Evolutionary conservation across 768 basidiomycete species (phyloP), one percentile per base, ranked within the genome.

Genomic region (Mycena vitilis): DNA sequence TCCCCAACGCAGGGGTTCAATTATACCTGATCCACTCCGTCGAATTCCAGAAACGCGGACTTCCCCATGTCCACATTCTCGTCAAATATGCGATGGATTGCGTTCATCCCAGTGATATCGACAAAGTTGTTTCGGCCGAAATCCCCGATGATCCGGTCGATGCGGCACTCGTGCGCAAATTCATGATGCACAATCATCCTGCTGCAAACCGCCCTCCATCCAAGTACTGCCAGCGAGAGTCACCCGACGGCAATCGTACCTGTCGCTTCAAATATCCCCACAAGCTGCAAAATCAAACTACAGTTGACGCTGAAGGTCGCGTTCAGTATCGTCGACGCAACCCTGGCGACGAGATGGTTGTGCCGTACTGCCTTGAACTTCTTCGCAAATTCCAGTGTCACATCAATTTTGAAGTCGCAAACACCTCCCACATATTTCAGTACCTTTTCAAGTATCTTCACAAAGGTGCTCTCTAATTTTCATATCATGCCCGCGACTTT

Each of bases 21-120:
- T 13, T 40, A 40, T 40, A 40, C 13, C 38, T 40, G 8, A 40
- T 40, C 38, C 38, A 40, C 13, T 40, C 38, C 8, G 38, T 40
- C 13, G 38, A 40, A 40, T 40, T 40, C 38, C 38, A 40, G 54
- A 84, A 84, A 59, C 75, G 78, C 0, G 81, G 83, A 0, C 69
- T 84, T 0, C 83, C 82, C 0, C 83, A 85, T 69, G 77, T 77
- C 0, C 83, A 85, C 64, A 81, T 83, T 51, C 69, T 85, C 23
- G 52, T 82, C 65, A 81, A 79, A 59, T 80, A 69, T 57, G 23
- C 25, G 2, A 57, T 40, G 13, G 70, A 75, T 3, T 40, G 38
- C 38, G 13, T 40, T 7, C 38, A 40, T 40, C 38, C 38, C 13
- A 7, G 8, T 40, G 38, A 40, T 13, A 40, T 40, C 13, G 13